phyloP scores from a whole-genome alignment of 1,284 basidiomycete genomes.

The Apiotrichum sp. region DNA sequence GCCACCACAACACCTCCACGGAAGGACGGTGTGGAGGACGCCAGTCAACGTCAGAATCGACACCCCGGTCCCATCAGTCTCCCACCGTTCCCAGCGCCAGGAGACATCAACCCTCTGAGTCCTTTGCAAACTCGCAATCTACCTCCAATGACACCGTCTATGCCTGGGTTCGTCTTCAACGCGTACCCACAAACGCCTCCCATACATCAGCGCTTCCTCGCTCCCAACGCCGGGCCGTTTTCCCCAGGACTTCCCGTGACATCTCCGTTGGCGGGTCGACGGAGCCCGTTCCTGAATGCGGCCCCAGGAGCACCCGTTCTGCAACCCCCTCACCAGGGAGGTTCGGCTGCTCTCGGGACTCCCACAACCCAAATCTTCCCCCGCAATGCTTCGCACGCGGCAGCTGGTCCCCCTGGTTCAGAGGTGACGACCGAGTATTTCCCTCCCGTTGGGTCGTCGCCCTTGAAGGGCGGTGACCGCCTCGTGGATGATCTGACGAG shows the following conservation, averaged over 20 bases:
- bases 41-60: constrained; percentile 3
- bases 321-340: constrained; percentile 16
- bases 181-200: constrained; percentile 46
- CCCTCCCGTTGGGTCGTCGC: constrained; percentile 16
- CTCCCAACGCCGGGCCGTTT: constrained; percentile 42
- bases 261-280: constrained; percentile 31
- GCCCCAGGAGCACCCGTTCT: constrained; percentile 48
- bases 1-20: constrained; percentile 3
- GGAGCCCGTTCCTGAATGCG: constrained; percentile 45
- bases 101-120: constrained; percentile 31
- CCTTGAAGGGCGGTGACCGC: constrained; percentile 27
- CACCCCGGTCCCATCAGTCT: constrained; percentile 43
- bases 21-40: background rate
- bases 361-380: constrained; percentile 42
- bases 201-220: constrained; percentile 37
- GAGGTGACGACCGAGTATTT: constrained; percentile 31
- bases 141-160: constrained; percentile 48
- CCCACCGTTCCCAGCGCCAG: constrained; percentile 33
- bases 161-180: constrained; percentile 48
- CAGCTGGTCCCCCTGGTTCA: constrained; percentile 22
- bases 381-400: constrained; percentile 18
- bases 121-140: constrained; percentile 41
- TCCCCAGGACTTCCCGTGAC: constrained; percentile 44
- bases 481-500: constrained; percentile 12
- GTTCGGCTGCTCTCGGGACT: constrained; percentile 38